phyloP scores from a whole-genome alignment of 768 basidiomycete genomes.

The Amanita molliuscula region DNA sequence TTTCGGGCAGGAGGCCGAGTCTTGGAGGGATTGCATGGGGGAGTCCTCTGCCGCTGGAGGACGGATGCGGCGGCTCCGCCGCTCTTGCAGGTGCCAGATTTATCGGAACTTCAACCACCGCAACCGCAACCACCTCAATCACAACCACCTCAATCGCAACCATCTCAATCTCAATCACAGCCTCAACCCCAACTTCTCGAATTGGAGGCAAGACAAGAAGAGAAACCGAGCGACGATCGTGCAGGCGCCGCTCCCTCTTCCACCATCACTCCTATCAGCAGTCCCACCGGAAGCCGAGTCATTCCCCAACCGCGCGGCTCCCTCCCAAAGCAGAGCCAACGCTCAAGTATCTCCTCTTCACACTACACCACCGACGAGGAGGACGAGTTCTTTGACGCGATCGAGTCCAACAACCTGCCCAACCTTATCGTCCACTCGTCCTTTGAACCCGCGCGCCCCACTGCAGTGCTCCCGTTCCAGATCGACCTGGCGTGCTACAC shows the following conservation, averaged over 20 bases:
- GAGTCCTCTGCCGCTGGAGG: too few relatives aligned
- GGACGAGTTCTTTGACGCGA: slow-evolving; percentile 97
- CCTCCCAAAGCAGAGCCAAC: not conserved
- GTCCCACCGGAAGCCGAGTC: not conserved
- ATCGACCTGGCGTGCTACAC: slow-evolving; percentile 35
- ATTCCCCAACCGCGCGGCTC: not conserved
- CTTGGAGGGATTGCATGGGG: too few relatives aligned
- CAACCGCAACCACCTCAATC: too few relatives aligned
- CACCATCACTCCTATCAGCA: not conserved
- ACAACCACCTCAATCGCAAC: too few relatives aligned
- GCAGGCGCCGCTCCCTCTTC: too few relatives aligned
- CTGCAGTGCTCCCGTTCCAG: too few relatives aligned
- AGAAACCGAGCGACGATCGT: too few relatives aligned
- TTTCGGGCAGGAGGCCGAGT: too few relatives aligned
- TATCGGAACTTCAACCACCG: too few relatives aligned
- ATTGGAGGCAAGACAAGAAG: not conserved
- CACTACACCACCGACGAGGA: slow-evolving; percentile 64
- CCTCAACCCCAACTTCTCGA: not conserved
- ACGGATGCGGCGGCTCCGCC: too few relatives aligned
- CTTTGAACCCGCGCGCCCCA: slow-evolving; percentile 27
- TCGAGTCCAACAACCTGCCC: slow-evolving; percentile 71
- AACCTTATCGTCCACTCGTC: slow-evolving; percentile 62
- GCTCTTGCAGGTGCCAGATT: too few relatives aligned
- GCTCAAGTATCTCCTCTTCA: not conserved
- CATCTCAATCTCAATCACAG: too few relatives aligned